These are phyloP conservation scores for Phytophthora pisi DNA, from an alignment of 352 stramenopile species.

Conservation along the genomic window DNA sequence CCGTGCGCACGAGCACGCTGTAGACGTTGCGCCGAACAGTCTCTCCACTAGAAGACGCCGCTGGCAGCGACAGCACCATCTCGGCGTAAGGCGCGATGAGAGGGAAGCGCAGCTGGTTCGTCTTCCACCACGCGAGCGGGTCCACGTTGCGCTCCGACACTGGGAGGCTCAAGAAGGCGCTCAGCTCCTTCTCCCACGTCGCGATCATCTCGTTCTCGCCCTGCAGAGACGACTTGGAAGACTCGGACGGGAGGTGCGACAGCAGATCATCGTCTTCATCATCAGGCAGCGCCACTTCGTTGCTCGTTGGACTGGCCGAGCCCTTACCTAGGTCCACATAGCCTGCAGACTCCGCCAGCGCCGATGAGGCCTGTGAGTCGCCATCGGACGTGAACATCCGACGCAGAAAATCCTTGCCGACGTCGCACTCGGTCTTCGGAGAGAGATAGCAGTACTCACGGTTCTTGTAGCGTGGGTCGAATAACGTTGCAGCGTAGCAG, in stretches of 20 bases:
- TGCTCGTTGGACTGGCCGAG: conserved; percentile 13
- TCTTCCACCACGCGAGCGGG: conserved; percentile 79
- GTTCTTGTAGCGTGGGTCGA: conserved; percentile 85
- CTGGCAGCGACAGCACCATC: conserved; percentile 72
- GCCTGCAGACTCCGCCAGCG: conserved; percentile 10
- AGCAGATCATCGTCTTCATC: conserved; percentile 82
- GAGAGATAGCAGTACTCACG: conserved; percentile 80
- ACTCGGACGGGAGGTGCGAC: conserved; percentile 66
- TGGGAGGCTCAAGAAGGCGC: conserved; percentile 74
- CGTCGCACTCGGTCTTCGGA: conserved; percentile 53
- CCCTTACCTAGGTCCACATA: conserved; percentile 42
- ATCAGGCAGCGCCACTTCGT: conserved; percentile 36
- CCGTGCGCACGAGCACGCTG: conserved; percentile 64
- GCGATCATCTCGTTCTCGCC: conserved; percentile 56
- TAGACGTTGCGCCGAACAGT: conserved; percentile 53
- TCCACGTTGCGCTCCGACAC: conserved; percentile 77
- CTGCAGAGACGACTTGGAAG: conserved; percentile 51
- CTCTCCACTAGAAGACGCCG: conserved; percentile 64
- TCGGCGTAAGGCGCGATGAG: conserved; percentile 79
- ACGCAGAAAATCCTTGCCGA: conserved; percentile 63
- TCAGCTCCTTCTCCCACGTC: conserved; percentile 80
- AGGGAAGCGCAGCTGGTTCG: conserved; percentile 79
- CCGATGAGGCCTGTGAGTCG: conserved; percentile 27
- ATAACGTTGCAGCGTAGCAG: conserved; percentile 73
- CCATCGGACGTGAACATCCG: conserved; percentile 52